Percentiles rank a stretch among this genome's conserved stretches.
phyloP scores from a whole-genome alignment of 768 basidiomycete species.

The Zangia roseola region DNA sequence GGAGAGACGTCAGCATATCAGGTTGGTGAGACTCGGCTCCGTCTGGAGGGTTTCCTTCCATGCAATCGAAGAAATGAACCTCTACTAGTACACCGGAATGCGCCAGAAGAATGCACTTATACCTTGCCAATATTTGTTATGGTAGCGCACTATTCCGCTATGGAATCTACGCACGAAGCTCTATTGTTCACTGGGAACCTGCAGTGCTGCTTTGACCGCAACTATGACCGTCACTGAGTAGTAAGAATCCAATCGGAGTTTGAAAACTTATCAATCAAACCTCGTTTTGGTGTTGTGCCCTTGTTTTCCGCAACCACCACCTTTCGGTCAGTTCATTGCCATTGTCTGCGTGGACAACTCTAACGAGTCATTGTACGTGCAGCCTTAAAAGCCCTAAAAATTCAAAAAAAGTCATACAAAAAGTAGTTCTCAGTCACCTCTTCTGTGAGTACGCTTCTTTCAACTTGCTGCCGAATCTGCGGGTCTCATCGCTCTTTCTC shows the following conservation, averaged over 20 bases:
- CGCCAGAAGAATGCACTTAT: too few species aligned
- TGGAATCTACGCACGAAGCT: too few species aligned
- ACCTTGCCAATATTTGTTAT: too few species aligned
- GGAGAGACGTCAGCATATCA: too few species aligned
- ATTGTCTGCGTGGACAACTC: conserved; percentile 9
- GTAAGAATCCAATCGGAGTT: conserved; percentile 38
- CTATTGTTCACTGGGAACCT: too few species aligned
- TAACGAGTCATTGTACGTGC: conserved; percentile 23
- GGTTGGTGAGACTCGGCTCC: too few species aligned
- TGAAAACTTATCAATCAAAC: conserved; percentile 33
- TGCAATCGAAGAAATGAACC: too few species aligned
- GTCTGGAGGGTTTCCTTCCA: too few species aligned
- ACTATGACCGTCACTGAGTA: neutral
- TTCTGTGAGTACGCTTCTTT: conserved; percentile 49
- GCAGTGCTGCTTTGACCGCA: too few species aligned
- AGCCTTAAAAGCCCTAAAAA: conserved; percentile 59
- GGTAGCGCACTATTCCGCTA: too few species aligned
- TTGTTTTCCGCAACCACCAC: conserved; percentile 63
- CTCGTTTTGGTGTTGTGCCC: conserved; percentile 17
- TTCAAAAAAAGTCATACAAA: conserved; percentile 67
- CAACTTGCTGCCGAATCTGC: conserved; percentile 11
- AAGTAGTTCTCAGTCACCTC: conserved; percentile 77
- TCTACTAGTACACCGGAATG: too few species aligned
- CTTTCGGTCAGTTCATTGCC: conserved; percentile 49
- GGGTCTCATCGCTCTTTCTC: conserved; percentile 15